Evolutionary conservation across 257 asterid species (phyloP).

Genomic region (Eucommia ulmoides): DNA sequence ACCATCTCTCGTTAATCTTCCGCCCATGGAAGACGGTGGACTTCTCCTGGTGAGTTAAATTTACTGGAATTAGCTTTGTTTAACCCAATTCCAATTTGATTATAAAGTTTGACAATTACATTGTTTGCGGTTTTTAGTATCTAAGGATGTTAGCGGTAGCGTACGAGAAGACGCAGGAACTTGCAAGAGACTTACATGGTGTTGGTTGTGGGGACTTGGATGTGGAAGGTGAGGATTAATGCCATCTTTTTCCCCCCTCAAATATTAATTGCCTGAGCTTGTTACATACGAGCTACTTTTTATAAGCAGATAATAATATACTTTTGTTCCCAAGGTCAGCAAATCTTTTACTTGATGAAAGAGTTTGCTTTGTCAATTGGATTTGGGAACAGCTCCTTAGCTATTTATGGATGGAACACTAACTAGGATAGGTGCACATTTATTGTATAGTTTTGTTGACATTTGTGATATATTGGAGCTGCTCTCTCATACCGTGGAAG

Average conservation of each 20-base stretch:
- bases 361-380: too few species aligned
- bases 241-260: neutral
- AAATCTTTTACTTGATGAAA: too few species aligned
- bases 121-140: conserved; percentile 41
- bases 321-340: too few species aligned
- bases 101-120: too few species aligned
- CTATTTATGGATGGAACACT: too few species aligned
- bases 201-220: conserved; percentile 99
- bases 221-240: conserved; percentile 56
- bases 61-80: conserved; percentile 5
- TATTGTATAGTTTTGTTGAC: too few species aligned
- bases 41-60: conserved; percentile 63
- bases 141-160: conserved; percentile 93
- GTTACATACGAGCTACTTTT: neutral
- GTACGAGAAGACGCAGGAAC: conserved; percentile 90
- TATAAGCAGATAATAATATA: too few species aligned
- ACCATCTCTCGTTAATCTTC: conserved; percentile 85
- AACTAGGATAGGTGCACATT: too few species aligned
- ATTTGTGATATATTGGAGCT: too few species aligned
- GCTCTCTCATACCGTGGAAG: too few species aligned
- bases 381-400: too few species aligned
- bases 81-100: conserved; percentile 6
- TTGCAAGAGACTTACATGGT: conserved; percentile 69
- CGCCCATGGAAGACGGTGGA: conserved; percentile 96
- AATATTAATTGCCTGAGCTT: neutral